Base-by-base conservation (phyloP, 148 eudicot genomes). In the Chenopodium formosanum region DNA sequence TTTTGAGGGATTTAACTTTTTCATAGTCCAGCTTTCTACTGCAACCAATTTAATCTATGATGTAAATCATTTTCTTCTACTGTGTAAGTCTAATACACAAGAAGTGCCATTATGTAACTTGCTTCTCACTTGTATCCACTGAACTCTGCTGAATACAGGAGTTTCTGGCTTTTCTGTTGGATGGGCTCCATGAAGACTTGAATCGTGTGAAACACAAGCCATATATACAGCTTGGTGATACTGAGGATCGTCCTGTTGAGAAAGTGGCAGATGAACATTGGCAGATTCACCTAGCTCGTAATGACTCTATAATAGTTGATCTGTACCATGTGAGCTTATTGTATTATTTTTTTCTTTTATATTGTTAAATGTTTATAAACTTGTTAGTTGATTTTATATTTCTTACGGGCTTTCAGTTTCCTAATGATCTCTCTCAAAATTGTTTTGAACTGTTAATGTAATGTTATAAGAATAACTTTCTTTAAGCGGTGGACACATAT, bases 131-230 rank as follows among this genome's bases (percentile, higher is more conserved):
- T 62, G 12, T 40, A 12, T 73, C 31, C 0, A 32, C 53, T 60
- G 23, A 70, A n/a, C n/a, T 63, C 19, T 25, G 10, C 22, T 81
- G 70, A 77, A 23, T 79, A 78, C 83, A 95, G 98, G 98, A 95
- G 79, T 89, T 95, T 76, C 89, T 95, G 82, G 87, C 97, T 60
- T 93, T 92, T 86, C 86, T 95, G 68, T 87, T 95, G 92, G 94
- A 95, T 89, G 94, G 94, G 32, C 96, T 95, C 56, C 97, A 91
- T 83, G 96, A 95, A 90, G 98, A 93, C 84, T 88, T 95, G 78
- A 95, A 95, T 85, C 94, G 96, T 75, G 96, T 92, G 75, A 95
- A 89, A 85, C 71, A 70, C 60, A 91, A 92, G 78, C 96, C 96
- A 80, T 92, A 91, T 78, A 74, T 89, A 58, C 90, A 91, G 76